Evolutionary conservation across 352 stramenopile species (phyloP), one percentile per base, ranked within the genome.

Genomic region (Globisporangium uncinulatum): DNA sequence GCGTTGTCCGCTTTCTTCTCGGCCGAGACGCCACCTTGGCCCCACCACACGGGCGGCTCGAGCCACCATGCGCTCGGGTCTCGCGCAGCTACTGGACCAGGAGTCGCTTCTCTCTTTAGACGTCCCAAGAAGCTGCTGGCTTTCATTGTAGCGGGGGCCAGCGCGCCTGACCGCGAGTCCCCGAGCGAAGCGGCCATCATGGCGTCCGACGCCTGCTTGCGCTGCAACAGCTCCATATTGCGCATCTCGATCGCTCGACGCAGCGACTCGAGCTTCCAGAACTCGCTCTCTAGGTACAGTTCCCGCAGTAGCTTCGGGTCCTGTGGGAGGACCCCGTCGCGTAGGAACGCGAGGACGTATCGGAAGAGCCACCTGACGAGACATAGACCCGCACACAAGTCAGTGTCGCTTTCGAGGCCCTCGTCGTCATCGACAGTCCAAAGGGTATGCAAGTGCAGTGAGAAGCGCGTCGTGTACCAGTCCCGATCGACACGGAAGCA

Each of bases 241-340:
- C 78, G 80, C 32, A 73, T 59, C 62, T 92, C 84, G 47, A 94
- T 92, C 2, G 80, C 82, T 32, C 79, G 79, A 42, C 82, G 76
- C 8, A 94, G 59, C 48, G 84, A 86, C 46, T 86, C 76, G 20
- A 94, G 74, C 51, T 83, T 87, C 82, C 80, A 94, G 66, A 90
- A 94, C 50, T 90, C 83, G 59, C 76, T 84, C 62, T 92, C 82
- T 4, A 86, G 63, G 54, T 94, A 94, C 57, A 90, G 63, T 34
- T 72, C 71, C 1, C 74, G 72, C 42, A 92, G 65, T 0, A 92
- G 53, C 54, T 86, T 88, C 32, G 75, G 66, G 56, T 92, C 80
- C 7, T 73, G 73, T 2, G 78, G 80, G 17, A 94, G 62, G 17
- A 89, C 54, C 0, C 81, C 81, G 52, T 94, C 84, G n/a, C 82